These are phyloP conservation scores for Penicillium sp. DNA, from an alignment of 2,329 filamentous ascomycete genomes.

Conservation along the genomic window DNA sequence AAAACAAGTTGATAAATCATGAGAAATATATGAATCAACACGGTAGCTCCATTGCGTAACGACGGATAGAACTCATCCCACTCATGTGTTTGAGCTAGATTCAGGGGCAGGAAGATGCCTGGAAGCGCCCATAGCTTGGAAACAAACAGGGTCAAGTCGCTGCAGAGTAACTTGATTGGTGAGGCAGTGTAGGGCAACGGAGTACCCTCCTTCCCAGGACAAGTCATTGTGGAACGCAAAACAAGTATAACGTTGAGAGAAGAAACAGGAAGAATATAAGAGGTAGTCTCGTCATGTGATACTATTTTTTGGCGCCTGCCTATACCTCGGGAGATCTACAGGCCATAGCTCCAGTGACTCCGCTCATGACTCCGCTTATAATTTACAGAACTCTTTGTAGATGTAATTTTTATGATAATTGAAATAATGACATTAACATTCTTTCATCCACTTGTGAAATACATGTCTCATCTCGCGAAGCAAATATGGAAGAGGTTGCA, in stretches of 20 bases:
- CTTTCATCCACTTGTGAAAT: not conserved
- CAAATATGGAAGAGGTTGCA: not conserved
- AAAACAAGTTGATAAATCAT: conserved; percentile 60
- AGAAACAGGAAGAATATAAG: too few relatives aligned
- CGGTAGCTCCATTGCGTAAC: conserved; percentile 54
- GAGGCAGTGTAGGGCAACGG: conserved; percentile 41
- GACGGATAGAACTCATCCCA: conserved; percentile 66
- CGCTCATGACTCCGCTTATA: too few relatives aligned
- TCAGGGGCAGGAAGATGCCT: conserved; percentile 59
- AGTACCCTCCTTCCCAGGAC: conserved; percentile 9
- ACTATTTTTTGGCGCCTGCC: not conserved
- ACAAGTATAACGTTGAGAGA: not conserved
- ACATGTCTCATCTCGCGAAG: not conserved
- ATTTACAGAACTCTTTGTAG: too few relatives aligned
- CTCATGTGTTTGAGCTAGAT: conserved; percentile 50
- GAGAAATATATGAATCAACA: conserved; percentile 60
- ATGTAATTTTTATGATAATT: too few relatives aligned
- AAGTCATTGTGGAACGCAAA: conserved; percentile 2
- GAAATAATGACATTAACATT: not conserved
- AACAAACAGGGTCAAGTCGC: conserved; percentile 42
- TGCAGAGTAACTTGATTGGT: conserved; percentile 39
- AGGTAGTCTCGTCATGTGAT: conserved; percentile 4
- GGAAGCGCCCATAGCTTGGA: conserved; percentile 46
- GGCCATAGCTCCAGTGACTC: too few relatives aligned
- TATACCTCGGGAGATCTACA: too few relatives aligned